phyloP scores from a whole-genome alignment of 441 rosid genomes.

The Metrosideros polymorpha region DNA sequence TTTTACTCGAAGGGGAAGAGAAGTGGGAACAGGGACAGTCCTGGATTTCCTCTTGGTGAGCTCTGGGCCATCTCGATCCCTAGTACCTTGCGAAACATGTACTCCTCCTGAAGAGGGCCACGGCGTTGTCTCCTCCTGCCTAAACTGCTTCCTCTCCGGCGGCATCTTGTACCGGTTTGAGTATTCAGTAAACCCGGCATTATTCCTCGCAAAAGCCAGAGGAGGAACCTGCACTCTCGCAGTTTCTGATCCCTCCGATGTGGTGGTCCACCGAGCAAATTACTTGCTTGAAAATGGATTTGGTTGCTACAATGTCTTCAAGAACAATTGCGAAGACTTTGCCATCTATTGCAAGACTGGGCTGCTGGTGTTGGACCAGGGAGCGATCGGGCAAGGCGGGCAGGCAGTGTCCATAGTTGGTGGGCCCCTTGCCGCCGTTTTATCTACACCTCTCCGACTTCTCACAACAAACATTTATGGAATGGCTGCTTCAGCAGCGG shows the following conservation, averaged over 20 bases:
- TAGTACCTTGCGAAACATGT: slow-evolving; percentile 53
- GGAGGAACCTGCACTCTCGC: slow-evolving; percentile 94
- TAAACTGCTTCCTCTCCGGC: slow-evolving; percentile 78
- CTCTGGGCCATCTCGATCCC: slow-evolving; percentile 46
- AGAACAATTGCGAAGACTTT: slow-evolving; percentile 84
- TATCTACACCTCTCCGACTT: slow-evolving; percentile 57
- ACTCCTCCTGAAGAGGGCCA: slow-evolving; percentile 38
- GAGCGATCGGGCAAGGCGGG: slow-evolving; percentile 72
- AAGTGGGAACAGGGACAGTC: slow-evolving; percentile 77
- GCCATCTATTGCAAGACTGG: slow-evolving; percentile 86
- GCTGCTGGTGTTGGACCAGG: slow-evolving; percentile 44
- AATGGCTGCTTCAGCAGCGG: slow-evolving; percentile 66
- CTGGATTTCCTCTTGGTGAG: slow-evolving; percentile 59
- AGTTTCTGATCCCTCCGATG: slow-evolving; percentile 37
- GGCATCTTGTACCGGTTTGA: slow-evolving; percentile 69
- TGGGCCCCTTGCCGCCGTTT: slow-evolving; percentile 73
- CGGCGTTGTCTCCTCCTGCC: slow-evolving; percentile 81
- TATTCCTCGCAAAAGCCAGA: slow-evolving; percentile 74
- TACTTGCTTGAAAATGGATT: slow-evolving; percentile 70
- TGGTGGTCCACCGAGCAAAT: slow-evolving; percentile 58
- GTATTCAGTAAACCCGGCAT: slow-evolving; percentile 66
- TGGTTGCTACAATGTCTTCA: slow-evolving; percentile 67
- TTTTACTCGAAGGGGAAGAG: slow-evolving; percentile 83
- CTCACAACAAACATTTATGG: slow-evolving; percentile 70
- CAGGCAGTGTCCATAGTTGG: slow-evolving; percentile 68